Evolutionary conservation across 192 early-diverging fungal genomes (phyloP).

Genomic region (Helicostylum pulchrum): DNA sequence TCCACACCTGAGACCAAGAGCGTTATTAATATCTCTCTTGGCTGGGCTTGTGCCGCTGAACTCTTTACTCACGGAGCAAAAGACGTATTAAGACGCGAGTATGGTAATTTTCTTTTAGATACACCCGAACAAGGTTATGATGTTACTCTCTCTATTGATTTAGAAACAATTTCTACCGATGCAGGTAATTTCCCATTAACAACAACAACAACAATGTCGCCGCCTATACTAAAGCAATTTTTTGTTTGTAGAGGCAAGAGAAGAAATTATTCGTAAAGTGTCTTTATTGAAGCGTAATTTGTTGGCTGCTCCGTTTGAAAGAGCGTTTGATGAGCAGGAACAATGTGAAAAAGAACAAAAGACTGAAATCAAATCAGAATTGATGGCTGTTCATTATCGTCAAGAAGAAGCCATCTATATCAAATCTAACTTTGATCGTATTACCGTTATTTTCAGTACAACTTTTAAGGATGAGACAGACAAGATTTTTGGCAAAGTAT

Average conservation of each 20-base stretch:
- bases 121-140: constrained; percentile 67
- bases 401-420: constrained; percentile 93
- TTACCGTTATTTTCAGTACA: constrained; percentile 97
- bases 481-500: constrained; percentile 91
- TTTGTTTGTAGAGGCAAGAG: constrained; percentile 44
- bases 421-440: constrained; percentile 85
- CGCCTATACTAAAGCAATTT: too few species aligned
- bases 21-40: constrained; percentile 73
- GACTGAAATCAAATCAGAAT: constrained; percentile 63
- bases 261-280: constrained; percentile 75
- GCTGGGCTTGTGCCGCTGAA: constrained; percentile 81
- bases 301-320: constrained; percentile 89
- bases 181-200: constrained; percentile 50
- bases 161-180: constrained; percentile 73
- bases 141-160: constrained; percentile 80
- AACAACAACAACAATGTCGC: too few species aligned
- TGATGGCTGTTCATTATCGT: constrained; percentile 94
- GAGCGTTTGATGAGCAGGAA: constrained; percentile 80
- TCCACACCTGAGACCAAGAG: constrained; percentile 57
- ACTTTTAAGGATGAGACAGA: constrained; percentile 98
- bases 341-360: constrained; percentile 69
- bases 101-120: constrained; percentile 64
- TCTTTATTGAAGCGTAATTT: constrained; percentile 92
- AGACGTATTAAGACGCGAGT: constrained; percentile 79
- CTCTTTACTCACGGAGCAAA: constrained; percentile 78